These are phyloP conservation scores for Gracilaria gracilis DNA, from an alignment of 23 red algal genomes.

Conservation along the genomic window DNA sequence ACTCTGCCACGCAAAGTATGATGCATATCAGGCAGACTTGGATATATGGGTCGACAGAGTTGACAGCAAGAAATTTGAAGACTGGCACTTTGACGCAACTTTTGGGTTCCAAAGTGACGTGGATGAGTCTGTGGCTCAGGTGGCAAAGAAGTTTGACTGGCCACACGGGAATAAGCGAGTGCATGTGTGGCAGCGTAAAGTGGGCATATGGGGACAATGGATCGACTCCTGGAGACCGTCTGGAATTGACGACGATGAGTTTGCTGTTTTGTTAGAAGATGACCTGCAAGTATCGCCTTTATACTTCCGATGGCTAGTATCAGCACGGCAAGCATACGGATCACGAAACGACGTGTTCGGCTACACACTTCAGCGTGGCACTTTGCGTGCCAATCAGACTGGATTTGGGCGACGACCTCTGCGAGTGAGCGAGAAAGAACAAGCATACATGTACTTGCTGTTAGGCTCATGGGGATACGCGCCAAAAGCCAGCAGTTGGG, in stretches of 20 bases:
- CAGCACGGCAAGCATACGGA: conserved; percentile 46
- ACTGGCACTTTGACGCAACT: neutral
- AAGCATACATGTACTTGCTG: conserved; percentile 63
- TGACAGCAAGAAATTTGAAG: neutral
- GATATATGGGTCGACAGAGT: conserved; percentile 70
- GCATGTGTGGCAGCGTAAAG: conserved; percentile 52
- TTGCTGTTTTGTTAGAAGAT: conserved; percentile 70
- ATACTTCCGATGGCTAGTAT: conserved; percentile 55
- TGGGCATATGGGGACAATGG: conserved; percentile 73
- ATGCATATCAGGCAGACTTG: conserved; percentile 45
- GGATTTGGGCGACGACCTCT: conserved; percentile 53
- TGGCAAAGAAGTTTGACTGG: conserved; percentile 37
- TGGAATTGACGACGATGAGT: conserved; percentile 27
- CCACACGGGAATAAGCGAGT: conserved; percentile 41
- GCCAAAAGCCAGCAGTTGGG: conserved; percentile 45
- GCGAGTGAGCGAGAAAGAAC: conserved; percentile 31
- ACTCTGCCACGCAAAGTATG: conserved; percentile 50
- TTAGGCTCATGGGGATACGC: conserved; percentile 77
- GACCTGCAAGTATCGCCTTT: conserved; percentile 76
- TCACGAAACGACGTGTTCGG: conserved; percentile 43
- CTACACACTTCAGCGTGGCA: conserved; percentile 71
- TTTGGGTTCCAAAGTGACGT: neutral
- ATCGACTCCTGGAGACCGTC: conserved; percentile 26
- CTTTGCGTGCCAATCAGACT: conserved; percentile 39
- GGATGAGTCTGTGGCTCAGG: conserved; percentile 17